These are phyloP conservation scores for Corylus avellana DNA, from an alignment of 306 rosid genomes.

Conservation along the genomic window DNA sequence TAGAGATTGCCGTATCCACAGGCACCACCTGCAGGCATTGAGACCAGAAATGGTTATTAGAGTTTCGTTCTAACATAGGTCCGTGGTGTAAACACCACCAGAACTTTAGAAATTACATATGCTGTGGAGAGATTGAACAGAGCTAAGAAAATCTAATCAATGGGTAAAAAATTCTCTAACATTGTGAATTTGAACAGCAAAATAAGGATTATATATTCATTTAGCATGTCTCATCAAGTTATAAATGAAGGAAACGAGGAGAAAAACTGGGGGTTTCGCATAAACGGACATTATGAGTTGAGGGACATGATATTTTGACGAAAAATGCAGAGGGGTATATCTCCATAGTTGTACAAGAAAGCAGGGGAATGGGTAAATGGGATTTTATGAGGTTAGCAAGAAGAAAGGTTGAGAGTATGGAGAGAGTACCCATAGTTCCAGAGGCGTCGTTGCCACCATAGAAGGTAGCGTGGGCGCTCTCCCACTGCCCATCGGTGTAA, in stretches of 20 bases:
- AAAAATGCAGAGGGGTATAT: not conserved
- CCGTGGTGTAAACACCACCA: not conserved
- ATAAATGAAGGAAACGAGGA: not conserved
- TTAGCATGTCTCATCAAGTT: not conserved
- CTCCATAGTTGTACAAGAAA: not conserved
- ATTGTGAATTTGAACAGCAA: not conserved
- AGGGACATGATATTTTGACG: not conserved
- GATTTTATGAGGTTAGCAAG: not conserved
- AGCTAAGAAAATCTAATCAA: not conserved
- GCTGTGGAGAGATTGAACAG: not conserved
- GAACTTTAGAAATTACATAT: not conserved
- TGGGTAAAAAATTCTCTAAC: not conserved
- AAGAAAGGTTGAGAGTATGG: not conserved
- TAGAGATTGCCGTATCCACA: conserved; percentile 94
- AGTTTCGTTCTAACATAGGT: not conserved
- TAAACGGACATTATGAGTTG: not conserved
- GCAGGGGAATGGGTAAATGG: not conserved
- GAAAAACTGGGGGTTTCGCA: not conserved
- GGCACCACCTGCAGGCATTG: conserved; percentile 64
- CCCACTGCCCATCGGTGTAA: conserved; percentile 74
- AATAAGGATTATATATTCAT: not conserved
- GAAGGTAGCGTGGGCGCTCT: conserved; percentile 90
- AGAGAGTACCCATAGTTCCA: conserved; percentile 81
- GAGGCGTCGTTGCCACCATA: conserved; percentile 98
- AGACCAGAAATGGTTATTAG: not conserved